Evolutionary conservation across 352 stramenopile genomes (phyloP).

Genomic region (Phytophthora ohioensis): DNA sequence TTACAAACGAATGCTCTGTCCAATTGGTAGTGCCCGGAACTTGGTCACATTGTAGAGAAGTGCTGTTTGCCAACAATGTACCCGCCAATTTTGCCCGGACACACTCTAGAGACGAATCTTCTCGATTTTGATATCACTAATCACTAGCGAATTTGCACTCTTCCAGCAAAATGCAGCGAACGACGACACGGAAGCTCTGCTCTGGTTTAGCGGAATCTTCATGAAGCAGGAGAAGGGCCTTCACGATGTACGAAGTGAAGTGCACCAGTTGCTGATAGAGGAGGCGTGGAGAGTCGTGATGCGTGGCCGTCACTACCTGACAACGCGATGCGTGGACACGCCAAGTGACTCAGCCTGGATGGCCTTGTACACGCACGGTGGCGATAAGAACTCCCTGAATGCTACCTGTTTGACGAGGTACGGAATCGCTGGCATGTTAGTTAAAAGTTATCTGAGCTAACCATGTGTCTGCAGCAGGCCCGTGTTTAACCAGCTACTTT

Average conservation of each 20-base stretch:
- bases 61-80: no score
- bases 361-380: neutral
- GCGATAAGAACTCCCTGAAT: neutral
- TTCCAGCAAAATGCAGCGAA: neutral
- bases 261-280: neutral
- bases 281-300: slow-evolving; percentile 7
- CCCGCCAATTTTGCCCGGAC: no score
- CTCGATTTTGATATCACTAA: no score
- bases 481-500: neutral
- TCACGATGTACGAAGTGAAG: neutral
- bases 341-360: slow-evolving; percentile 8
- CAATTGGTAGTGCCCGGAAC: no score
- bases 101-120: no score
- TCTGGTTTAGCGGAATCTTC: neutral
- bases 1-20: no score
- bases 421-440: no score
- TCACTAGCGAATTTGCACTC: neutral
- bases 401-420: neutral
- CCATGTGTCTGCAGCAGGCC: neutral
- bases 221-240: neutral
- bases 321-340: slow-evolving; percentile 7
- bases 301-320: slow-evolving; percentile 8
- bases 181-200: neutral
- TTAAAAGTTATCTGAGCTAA: neutral
- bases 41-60: no score